Evolutionary conservation across 1,284 basidiomycete species (phyloP), one percentile per base, ranked within the genome.

Genomic region (Pseudozyma thailandica): DNA sequence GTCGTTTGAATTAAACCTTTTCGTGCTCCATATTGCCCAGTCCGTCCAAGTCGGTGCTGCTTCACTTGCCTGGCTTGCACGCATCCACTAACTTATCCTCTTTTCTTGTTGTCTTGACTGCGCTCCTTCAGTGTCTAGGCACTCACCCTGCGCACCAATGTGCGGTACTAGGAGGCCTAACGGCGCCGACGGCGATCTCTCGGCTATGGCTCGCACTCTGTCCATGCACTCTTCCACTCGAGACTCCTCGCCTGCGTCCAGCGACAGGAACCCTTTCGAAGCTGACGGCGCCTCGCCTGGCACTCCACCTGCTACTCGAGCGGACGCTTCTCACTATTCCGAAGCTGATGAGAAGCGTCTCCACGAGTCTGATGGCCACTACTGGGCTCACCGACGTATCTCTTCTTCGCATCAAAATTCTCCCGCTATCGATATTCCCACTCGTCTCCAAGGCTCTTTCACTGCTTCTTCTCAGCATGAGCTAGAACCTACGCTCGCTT

Each of bases 271-370:
- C 39, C 47, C 64, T 35, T 64, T 69, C 39, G 72, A 68, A 20
- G 52, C 52, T 20, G 55, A 53, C 33, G 50, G 48, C 20, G 44
- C 39, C 10, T 50, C 56, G 5, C 50, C 55, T 18, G 59, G 50
- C 13, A 77, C 73, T 10, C 75, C 70, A 3, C 74, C 74, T 26
- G 58, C 54, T 2, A 52, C 56, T 26, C 54, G 71, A 10, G 66
- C 63, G 28, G 71, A 69, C 21, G 62, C 63, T 28, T 60, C 73
- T 16, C 66, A 74, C 56, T 78, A 78, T 39, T 69, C 64, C 3
- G 75, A 78, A 37, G 63, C 62, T 1, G 75, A 78, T 50, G 75
- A 78, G 46, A 78, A 76, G 63, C 65, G 63, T 9, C 57, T 75
- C 13, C 75, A 76, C 49, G 70, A 78, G 50, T 54, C 62, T 16